phyloP scores from a whole-genome alignment of 345 rosid genomes.

The Xanthoceras sorbifolium region DNA sequence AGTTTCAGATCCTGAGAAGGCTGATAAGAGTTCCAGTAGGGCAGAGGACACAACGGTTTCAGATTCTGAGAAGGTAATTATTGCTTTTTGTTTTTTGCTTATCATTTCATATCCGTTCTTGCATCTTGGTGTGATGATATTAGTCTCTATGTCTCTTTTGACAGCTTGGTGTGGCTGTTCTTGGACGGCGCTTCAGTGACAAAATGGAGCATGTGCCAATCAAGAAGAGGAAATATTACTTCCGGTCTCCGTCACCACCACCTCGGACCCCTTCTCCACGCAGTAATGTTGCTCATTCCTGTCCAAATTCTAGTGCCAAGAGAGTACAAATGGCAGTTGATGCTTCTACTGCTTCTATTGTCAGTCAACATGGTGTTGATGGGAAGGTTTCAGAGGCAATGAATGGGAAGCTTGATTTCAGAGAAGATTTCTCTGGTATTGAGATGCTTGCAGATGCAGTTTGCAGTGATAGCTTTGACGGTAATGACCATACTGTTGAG shows the following conservation, averaged over 20 bases:
- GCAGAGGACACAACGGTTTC: conserved; percentile 31
- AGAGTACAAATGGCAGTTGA: conserved; percentile 6
- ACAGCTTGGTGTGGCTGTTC: conserved; percentile 60
- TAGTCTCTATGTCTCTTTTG: conserved; percentile 13
- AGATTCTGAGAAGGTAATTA: conserved; percentile 52
- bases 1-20: no score
- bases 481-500: conserved; percentile 25
- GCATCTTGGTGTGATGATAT: not conserved
- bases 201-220: conserved; percentile 49
- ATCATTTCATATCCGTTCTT: not conserved
- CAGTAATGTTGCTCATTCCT: conserved; percentile 25
- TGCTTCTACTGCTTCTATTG: conserved; percentile 4
- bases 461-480: conserved; percentile 38
- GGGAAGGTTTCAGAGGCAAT: conserved; percentile 16
- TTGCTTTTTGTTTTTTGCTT: conserved; percentile 17
- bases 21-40: conserved; percentile 26
- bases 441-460: conserved; percentile 60
- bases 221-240: conserved; percentile 49
- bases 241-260: conserved; percentile 33
- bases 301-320: conserved; percentile 10
- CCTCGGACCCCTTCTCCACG: conserved; percentile 15
- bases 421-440: conserved; percentile 61
- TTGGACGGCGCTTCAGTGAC: conserved; percentile 49
- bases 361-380: conserved; percentile 14
- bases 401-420: conserved; percentile 25